Base-by-base conservation (phyloP, 2,329 filamentous ascomycete genomes). In the Hypoxylon rubiginosum region DNA sequence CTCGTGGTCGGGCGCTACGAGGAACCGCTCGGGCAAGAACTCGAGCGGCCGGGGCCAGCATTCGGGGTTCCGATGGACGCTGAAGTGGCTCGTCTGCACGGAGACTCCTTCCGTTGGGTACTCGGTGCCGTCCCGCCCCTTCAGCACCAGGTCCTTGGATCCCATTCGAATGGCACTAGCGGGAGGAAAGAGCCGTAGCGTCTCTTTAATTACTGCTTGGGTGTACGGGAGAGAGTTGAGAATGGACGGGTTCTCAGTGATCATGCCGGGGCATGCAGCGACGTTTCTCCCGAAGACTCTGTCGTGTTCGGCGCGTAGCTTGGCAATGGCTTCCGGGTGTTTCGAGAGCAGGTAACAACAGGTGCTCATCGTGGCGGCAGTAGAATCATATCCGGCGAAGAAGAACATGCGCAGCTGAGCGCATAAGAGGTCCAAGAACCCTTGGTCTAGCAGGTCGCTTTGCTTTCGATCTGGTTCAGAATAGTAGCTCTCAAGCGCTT, bases 201-300 rank as follows among this genome's bases (percentile, higher is more conserved):
- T 78, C 74, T 90, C 87, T 69, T 87, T 86, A 66, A 87, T 82
- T 19, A 87, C 82, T 45, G 85, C 86, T 9, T 77, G 78, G 2
- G 85, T 86, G 72, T 86, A 88, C 0, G 81, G 79, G 15, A 89
- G 79, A 28, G 81, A 79, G 72, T 84, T 85, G 58, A 89, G 79
- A 13, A 84, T 78, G 32, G 81, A 74, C 4, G 84, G 80, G 28
- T 84, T 75, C 11, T 79, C 67, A 45, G 77, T 71, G 28, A 87
- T 79, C 56, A 79, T 73, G 2, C 74, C 72, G 30, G 80, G 79
- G 3, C 79, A 79, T 2, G 77, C 76, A 11, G 79, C 75, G 26
- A 78, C 71, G 43, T 83, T 79, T 5, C 77, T 66, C 10, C 84
- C 82, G 50, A 88, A 84, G 11, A 88, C 79, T 1, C 77, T 73